A percentile compares a stretch with the other conserved stretches of the same genome.
phyloP scores from a whole-genome alignment of 441 rosid genomes.

The Corymbia citriodora region DNA sequence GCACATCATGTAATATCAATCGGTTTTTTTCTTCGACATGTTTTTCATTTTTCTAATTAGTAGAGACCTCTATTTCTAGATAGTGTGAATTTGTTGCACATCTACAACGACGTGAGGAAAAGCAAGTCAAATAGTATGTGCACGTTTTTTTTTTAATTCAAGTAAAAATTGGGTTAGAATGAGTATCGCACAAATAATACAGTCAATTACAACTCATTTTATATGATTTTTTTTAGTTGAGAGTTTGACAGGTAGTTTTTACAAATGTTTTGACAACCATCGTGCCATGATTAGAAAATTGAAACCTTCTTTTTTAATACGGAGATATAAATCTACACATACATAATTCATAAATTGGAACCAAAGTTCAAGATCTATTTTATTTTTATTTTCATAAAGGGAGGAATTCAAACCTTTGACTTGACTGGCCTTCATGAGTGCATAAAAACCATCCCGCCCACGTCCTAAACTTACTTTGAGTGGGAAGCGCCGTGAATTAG shows the following conservation, averaged over 20 bases:
- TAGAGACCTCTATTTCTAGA: no score
- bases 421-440: not conserved
- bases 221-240: not conserved
- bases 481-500: not conserved
- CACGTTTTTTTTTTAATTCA: not conserved
- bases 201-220: not conserved
- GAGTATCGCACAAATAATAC: accelerated
- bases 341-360: not conserved
- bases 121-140: not conserved
- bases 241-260: not conserved
- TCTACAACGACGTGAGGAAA: accelerated
- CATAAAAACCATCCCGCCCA: not conserved
- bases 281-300: not conserved
- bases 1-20: not conserved
- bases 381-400: not conserved
- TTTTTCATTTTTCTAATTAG: accelerated
- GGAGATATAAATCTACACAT: accelerated
- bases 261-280: not conserved
- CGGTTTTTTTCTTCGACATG: no score
- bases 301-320: not conserved
- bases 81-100: not conserved
- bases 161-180: not conserved
- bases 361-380: not conserved
- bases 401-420: not conserved
- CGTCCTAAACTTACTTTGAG: not conserved